These are phyloP conservation scores for Phylloporus sp. DNA, from an alignment of 768 basidiomycete genomes.

Conservation along the genomic window DNA sequence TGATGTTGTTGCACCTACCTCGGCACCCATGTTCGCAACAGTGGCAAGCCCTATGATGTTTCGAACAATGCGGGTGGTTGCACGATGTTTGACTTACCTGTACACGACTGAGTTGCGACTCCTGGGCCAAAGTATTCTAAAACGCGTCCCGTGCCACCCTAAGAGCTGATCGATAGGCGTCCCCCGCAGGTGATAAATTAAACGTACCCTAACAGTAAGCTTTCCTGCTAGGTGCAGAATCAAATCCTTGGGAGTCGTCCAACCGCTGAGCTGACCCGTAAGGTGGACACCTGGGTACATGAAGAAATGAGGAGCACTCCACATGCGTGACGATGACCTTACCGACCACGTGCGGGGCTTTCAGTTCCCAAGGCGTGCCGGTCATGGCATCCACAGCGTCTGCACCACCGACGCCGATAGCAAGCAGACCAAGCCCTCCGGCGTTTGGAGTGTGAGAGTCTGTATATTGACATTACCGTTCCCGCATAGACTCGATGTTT, in stretches of 20 bases:
- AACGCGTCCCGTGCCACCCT: conserved; percentile 96
- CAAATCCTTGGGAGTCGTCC: conserved; percentile 95
- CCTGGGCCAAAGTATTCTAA: conserved; percentile 97
- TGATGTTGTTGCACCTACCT: conserved; percentile 99
- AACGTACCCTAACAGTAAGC: conserved; percentile 81
- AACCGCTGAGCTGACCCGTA: conserved; percentile 80
- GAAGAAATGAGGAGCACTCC: not conserved
- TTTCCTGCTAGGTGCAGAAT: conserved; percentile 92
- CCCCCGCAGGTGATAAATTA: not conserved
- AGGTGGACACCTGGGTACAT: conserved; percentile 67
- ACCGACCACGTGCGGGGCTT: conserved; percentile 84
- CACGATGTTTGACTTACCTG: conserved; percentile 45
- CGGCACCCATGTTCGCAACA: conserved; percentile 98
- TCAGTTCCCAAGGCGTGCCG: conserved; percentile 96
- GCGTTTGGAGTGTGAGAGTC: conserved; percentile 99
- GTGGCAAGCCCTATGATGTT: conserved; percentile 70
- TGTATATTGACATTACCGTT: conserved; percentile 23
- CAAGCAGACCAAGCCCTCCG: conserved; percentile 91
- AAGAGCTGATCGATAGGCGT: conserved; percentile 2
- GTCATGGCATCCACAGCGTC: conserved; percentile 99
- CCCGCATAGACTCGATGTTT: not conserved
- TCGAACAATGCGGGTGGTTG: not conserved
- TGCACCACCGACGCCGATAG: conserved; percentile 98
- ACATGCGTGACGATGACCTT: conserved; percentile 18
- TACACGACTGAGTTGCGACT: conserved; percentile 84